Conservation (phyloP, 2,329 filamentous ascomycete species). For the Cytospora piceae region DNA sequence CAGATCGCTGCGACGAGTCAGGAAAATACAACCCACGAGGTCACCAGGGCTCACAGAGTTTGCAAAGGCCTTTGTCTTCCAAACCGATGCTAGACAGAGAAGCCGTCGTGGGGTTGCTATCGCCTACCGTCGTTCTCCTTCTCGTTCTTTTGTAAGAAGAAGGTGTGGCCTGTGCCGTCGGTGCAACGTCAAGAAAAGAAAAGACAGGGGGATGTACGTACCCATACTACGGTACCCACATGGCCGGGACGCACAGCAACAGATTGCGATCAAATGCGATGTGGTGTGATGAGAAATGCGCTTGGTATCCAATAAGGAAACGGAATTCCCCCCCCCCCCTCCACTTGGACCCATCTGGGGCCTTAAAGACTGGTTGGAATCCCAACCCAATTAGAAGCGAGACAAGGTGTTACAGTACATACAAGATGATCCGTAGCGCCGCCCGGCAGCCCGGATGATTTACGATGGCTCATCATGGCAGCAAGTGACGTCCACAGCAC, state of each 20-base stretch:
- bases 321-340: neutral
- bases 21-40: no score
- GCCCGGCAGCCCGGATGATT: neutral
- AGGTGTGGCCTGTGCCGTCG: no score
- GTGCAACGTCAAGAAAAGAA: no score
- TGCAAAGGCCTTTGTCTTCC: neutral
- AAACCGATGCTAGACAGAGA: neutral
- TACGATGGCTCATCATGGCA: neutral
- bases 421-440: neutral
- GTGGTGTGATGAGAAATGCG: neutral
- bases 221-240: neutral
- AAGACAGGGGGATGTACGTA: no score
- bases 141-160: no score
- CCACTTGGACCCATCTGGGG: no score
- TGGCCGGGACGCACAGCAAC: neutral
- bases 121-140: no score
- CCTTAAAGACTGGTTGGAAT: neutral
- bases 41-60: neutral
- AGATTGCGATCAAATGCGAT: conserved; percentile 2
- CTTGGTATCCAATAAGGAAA: neutral
- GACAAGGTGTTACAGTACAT: neutral
- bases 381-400: neutral
- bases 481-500: neutral
- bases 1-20: no score
- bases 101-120: neutral